Evolutionary conservation across 768 basidiomycete genomes (phyloP).

Genomic region (Lactifluus pinguis): DNA sequence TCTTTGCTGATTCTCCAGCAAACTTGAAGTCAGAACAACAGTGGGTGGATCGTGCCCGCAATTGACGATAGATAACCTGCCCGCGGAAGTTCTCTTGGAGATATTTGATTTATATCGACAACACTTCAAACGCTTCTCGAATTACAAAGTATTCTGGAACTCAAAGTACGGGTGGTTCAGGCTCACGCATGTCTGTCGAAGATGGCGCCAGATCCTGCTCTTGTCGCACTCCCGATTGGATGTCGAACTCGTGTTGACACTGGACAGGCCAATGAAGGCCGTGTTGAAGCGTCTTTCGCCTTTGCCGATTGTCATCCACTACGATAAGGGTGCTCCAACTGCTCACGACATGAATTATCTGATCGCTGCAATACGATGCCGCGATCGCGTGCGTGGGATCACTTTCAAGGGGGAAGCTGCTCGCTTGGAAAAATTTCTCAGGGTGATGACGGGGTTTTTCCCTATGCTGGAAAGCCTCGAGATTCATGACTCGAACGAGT

Average conservation of each 20-base stretch:
- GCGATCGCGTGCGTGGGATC: not conserved
- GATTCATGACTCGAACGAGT: not conserved
- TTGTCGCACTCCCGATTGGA: not conserved
- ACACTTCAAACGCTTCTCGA: not conserved
- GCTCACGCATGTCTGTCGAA: slow-evolving; percentile 1
- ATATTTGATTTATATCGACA: not conserved
- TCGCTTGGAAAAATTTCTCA: not conserved
- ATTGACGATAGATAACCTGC: not conserved
- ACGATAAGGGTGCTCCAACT: not conserved
- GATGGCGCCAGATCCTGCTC: not conserved
- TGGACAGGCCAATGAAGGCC: not conserved
- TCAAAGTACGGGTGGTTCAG: not conserved
- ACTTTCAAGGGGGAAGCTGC: not conserved
- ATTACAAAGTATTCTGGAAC: not conserved
- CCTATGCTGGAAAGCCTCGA: not conserved
- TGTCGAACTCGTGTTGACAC: not conserved
- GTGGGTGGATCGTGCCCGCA: not conserved
- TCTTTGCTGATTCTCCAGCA: not conserved
- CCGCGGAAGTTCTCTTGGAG: not conserved
- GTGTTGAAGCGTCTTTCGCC: not conserved
- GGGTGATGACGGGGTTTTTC: not conserved
- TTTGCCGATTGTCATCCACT: not conserved
- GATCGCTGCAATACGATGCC: not conserved
- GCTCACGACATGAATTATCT: not conserved
- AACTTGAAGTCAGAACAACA: not conserved